Evolutionary conservation across 2,329 filamentous ascomycete genomes (phyloP), one percentile per base, ranked within the genome.

Genomic region (Apiospora malaysiana): DNA sequence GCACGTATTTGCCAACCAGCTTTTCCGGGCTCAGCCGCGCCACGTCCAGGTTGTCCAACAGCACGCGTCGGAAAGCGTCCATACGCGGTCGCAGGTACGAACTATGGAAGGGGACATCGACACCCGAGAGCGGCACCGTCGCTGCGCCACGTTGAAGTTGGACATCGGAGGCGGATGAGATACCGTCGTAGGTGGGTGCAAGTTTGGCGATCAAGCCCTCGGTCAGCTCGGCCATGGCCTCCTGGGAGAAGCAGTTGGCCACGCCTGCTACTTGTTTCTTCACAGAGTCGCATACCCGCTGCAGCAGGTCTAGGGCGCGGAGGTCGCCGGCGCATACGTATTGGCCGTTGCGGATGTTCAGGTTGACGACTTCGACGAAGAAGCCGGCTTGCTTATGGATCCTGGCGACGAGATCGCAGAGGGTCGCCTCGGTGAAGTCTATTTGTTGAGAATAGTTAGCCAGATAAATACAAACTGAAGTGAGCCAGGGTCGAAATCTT

Each of bases 201-300:
- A 45, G 8, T 7, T 47, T 42, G 43, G 32, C 71, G 49, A 69
- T 73, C 68, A 59, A 74, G 23, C 1, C 18, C 37, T 37, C 71
- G 67, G 6, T 71, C n/a, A 43, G 71, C n/a, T 21, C 70, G 63
- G 25, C 69, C 49, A 37, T 71, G 43, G n/a, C 51, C 69, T 37
- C 88, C 59, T 91, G 25, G 25, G 43, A 49, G 9, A 25, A 46
- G 40, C 6, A 27, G n/a, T 2, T 4, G 65, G n/a, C 3, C 12
- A 18, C 25, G n/a, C n/a, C n/a, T n/a, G 65, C 7, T 6, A 45
- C 27, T 7, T 68, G 45, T 5, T n/a, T n/a, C 18, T 46, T 49
- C 7, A 49, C 45, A 9, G 66, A 25, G 51, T 92, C 92, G 79
- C 93, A 92, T 40, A 92, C 92, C 75, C 91, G 90, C 81, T 73